Base-by-base conservation (phyloP, 1,284 basidiomycete genomes). In the Puccinia triticina region DNA sequence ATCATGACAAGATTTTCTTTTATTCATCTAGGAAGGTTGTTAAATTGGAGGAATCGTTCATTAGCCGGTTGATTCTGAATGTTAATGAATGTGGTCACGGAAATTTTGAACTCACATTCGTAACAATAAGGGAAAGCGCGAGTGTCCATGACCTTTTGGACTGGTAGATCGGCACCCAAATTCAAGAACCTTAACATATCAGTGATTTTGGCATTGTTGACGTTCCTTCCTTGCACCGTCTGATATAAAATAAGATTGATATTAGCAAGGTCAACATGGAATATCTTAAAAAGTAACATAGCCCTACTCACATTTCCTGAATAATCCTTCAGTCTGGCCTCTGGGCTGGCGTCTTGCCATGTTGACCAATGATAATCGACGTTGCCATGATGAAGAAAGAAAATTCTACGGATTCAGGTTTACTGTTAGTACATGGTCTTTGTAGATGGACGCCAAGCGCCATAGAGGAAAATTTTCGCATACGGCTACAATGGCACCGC, bases 111-210 rank as follows among this genome's bases (percentile, higher is more conserved):
- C 71, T 81, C 18, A 81, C 78, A 81, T 59, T 40, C 23, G 32
- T 81, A 81, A 32, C 78, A 81, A 37, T 81, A 74, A 57, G 78
- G 78, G 57, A 73, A 81, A 48, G 40, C 67, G 21, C 50, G 16
- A 37, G 55, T 74, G 37, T 81, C 46, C 78, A 81, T 74, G 3
- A 53, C 78, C 21, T 48, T 46, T 34, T 53, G 53, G 23, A 81
- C 78, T 29, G 53, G n/a, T 3, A 74, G 10, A 46, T 81, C 78
- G 34, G 78, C 12, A 23, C 71, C 71, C 40, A 59, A 46, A 46
- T 66, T 53, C 55, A 81, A 64, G 29, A 81, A 73, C 32, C 16
- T 48, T 34, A 81, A 26, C 18, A 18, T 61, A 43, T 81, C 78
- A 16, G 64, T 81, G n/a, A 81, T n/a, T 61, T 46, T 57, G 21